Conservation (phyloP, 495 filamentous ascomycete species). For the Xylaria scruposa region DNA sequence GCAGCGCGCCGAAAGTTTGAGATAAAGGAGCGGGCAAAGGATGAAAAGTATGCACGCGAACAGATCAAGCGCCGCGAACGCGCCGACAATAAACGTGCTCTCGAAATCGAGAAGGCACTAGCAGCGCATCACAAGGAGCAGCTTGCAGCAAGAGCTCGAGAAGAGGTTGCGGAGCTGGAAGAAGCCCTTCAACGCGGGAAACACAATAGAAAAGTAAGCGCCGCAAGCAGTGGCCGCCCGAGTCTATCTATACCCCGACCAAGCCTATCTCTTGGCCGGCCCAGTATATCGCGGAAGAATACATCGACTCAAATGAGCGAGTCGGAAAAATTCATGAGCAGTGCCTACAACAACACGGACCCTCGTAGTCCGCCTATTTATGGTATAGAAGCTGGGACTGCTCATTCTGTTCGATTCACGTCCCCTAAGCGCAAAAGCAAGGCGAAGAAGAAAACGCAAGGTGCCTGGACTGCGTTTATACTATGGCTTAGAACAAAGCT, state of each 20-base stretch:
- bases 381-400: constrained; percentile 33
- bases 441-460: constrained; percentile 60
- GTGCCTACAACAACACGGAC: constrained; percentile 30
- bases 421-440: constrained; percentile 44
- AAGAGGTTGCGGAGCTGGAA: constrained; percentile 38
- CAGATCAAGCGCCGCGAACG: constrained; percentile 59
- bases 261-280: constrained; percentile 39
- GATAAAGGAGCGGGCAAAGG: constrained; percentile 60
- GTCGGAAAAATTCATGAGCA: constrained; percentile 39
- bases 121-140: constrained; percentile 38
- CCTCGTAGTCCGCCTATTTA: constrained; percentile 31
- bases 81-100: constrained; percentile 53
- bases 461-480: constrained; percentile 60
- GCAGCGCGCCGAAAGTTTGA: constrained; percentile 60
- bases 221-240: constrained; percentile 40
- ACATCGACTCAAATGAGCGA: constrained; percentile 39
- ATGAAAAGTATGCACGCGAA: constrained; percentile 63
- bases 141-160: constrained; percentile 33
- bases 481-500: constrained; percentile 62
- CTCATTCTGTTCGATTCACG: constrained; percentile 45
- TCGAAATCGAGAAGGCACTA: constrained; percentile 47
- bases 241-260: constrained; percentile 41
- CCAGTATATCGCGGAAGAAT: constrained; percentile 47
- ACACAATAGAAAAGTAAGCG: constrained; percentile 45
- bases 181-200: constrained; percentile 39